Base-by-base conservation (phyloP, 2,329 filamentous ascomycete genomes). In the Mycogone perniciosa region DNA sequence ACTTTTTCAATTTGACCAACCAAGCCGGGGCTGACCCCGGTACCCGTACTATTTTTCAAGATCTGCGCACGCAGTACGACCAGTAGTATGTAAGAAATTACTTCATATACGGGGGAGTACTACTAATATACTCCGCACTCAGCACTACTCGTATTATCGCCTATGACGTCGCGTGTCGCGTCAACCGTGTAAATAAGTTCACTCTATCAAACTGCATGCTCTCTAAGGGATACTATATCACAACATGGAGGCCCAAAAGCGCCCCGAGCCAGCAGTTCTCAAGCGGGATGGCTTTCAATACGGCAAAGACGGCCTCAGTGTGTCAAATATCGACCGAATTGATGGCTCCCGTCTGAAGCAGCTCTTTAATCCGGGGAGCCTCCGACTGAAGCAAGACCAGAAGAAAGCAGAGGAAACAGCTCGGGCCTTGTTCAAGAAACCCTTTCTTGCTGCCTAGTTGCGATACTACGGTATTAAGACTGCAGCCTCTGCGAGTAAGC, bases 251-350 rank as follows among this genome's bases (percentile, higher is more conserved):
- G 3, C 20, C 4, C 11, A 8, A 26, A 35, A 10, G 11, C 10
- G 20, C 9, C 48, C 43, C 4, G 7, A 27, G 4, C 4, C 26
- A 27, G 43, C 43, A 7, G 7, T 42, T 26, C 31, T 46, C 11
- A 41, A 51, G 30, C 37, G 48, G n/a, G 41, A 46, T n/a, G 48
- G 48, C 8, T 51, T 51, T 37, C 31, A 46, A 35, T 10, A 46
- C 5, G 9, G 42, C 30, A n/a, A 51, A 4, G 35, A 38, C 35
- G 11, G 35, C 35, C 20, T 38, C 35, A 42, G 31, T 30, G 6
- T 42, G 2, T 9, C 26, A 6, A 31, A 20, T 7, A n/a, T 46
- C 8, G 9, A 26, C n/a, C 43, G 43, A 2, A 9, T 46, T 31
- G 27, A 40, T 7, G 35, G 35, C 35, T 7, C 35, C 5, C 35